A percentile compares a stretch with the other conserved stretches of the same genome.
Conservation (phyloP, 2,329 filamentous ascomycete species). For the Diaporthe australafricana region DNA sequence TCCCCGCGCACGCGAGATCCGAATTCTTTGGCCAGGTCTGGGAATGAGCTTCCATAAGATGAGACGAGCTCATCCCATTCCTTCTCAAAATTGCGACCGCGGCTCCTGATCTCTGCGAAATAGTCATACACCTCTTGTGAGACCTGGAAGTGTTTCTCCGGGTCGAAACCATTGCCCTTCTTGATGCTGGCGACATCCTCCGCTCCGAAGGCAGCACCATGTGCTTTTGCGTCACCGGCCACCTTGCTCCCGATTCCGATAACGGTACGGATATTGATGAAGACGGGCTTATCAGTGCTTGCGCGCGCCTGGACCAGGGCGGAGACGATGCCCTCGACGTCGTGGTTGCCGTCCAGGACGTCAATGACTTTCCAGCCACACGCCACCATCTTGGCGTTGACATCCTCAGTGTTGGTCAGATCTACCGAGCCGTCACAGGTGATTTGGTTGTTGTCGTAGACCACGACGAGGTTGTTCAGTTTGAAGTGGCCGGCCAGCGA, state of each 20-base stretch:
- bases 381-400: constrained; percentile 66
- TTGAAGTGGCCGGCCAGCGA: constrained; percentile 62
- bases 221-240: constrained; percentile 62
- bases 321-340: constrained; percentile 57
- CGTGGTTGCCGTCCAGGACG: constrained; percentile 60
- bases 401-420: constrained; percentile 63
- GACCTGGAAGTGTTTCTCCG: constrained; percentile 59
- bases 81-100: constrained; percentile 58
- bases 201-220: constrained; percentile 67
- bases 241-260: constrained; percentile 63
- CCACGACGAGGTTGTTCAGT: constrained; percentile 62
- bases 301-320: constrained; percentile 56
- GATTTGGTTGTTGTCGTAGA: constrained; percentile 68
- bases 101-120: constrained; percentile 59
- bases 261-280: constrained; percentile 68
- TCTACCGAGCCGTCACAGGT: constrained; percentile 67
- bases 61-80: constrained; percentile 58
- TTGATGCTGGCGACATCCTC: constrained; percentile 68
- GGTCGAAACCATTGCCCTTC: constrained; percentile 59
- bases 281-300: constrained; percentile 59
- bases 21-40: constrained; percentile 54
- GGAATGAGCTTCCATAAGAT: constrained; percentile 38
- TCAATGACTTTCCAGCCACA: constrained; percentile 65
- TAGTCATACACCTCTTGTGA: constrained; percentile 60
- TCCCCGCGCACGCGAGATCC: constrained; percentile 59